These are phyloP conservation scores for Nymphaea thermarum DNA, from an alignment of 164 flowering plant genomes.

Conservation along the genomic window DNA sequence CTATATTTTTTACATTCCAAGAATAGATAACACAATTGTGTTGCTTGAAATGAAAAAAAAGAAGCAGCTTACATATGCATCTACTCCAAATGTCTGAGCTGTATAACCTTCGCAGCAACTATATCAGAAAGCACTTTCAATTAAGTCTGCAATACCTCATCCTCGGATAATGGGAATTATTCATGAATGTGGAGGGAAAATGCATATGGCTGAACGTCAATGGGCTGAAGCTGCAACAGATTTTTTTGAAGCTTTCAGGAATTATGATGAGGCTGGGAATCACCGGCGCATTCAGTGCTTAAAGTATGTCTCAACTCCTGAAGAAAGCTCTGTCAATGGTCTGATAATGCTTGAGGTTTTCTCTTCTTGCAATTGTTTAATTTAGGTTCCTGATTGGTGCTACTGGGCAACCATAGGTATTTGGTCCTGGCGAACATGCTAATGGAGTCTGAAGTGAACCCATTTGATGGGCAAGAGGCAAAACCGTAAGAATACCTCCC, in stretches of 20 bases:
- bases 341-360: not conserved
- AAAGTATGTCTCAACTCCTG: slow-evolving; percentile 48
- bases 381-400: not conserved
- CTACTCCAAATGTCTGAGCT: not conserved
- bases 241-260: slow-evolving; percentile 98
- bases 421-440: slow-evolving; percentile 93
- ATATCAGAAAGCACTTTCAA: slow-evolving; percentile 85
- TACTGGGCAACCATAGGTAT: slow-evolving; percentile 25
- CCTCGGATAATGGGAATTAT: slow-evolving; percentile 99
- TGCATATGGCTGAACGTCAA: slow-evolving; percentile 99
- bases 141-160: slow-evolving; percentile 98
- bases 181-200: slow-evolving; percentile 98
- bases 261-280: slow-evolving; percentile 99
- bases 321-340: too few species aligned
- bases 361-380: not conserved
- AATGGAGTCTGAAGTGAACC: slow-evolving; percentile 98
- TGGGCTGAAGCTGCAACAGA: slow-evolving; percentile 99
- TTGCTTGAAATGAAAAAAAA: too few species aligned
- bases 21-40: too few species aligned
- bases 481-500: slow-evolving; percentile 65
- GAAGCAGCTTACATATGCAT: too few species aligned
- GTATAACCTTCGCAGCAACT: slow-evolving; percentile 58
- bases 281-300: slow-evolving; percentile 95
- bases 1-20: too few species aligned
- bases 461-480: slow-evolving; percentile 98